phyloP scores from a whole-genome alignment of 2,329 filamentous ascomycete species.

The Penicillium vulpinum region DNA sequence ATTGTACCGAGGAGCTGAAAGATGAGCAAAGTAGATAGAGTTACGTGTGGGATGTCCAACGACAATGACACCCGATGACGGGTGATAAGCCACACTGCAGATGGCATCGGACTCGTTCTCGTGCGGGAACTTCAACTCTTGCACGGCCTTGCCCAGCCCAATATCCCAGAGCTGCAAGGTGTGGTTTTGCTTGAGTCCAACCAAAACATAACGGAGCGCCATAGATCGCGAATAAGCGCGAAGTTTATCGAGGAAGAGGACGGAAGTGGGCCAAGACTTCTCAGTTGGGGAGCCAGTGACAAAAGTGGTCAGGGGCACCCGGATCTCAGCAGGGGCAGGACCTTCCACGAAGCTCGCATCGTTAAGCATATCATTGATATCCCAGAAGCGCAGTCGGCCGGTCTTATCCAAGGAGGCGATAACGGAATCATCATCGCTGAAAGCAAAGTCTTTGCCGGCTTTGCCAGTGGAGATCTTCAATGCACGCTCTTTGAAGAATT shows the following conservation, averaged over 20 bases:
- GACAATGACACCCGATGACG: conserved; percentile 86
- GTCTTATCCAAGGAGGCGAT: conserved; percentile 97
- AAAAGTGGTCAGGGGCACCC: conserved; percentile 81
- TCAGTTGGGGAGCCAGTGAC: conserved; percentile 83
- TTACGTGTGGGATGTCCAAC: conserved; percentile 96
- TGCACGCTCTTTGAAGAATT: conserved; percentile 80
- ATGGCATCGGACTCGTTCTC: conserved; percentile 97
- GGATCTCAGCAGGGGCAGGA: conserved; percentile 68
- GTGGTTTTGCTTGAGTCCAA: conserved; percentile 99
- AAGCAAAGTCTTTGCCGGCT: conserved; percentile 96
- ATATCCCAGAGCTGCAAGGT: conserved; percentile 98
- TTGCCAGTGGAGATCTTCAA: conserved; percentile 96
- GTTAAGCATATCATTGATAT: conserved; percentile 75
- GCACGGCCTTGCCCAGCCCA: conserved; percentile 88
- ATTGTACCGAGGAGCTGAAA: conserved; percentile 91
- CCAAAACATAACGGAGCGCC: conserved; percentile 90
- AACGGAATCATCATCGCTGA: conserved; percentile 92
- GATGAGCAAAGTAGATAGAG: conserved; percentile 93
- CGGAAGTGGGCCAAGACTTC: conserved; percentile 95
- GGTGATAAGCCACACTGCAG: conserved; percentile 94
- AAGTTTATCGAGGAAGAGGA: conserved; percentile 93
- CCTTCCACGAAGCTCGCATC: conserved; percentile 46
- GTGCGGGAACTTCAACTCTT: conserved; percentile 95
- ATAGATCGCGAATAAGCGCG: conserved; percentile 87
- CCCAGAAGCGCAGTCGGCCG: conserved; percentile 96